These are phyloP conservation scores for Vigna reflexopilosa DNA, from an alignment of 306 rosid genomes.

Conservation along the genomic window DNA sequence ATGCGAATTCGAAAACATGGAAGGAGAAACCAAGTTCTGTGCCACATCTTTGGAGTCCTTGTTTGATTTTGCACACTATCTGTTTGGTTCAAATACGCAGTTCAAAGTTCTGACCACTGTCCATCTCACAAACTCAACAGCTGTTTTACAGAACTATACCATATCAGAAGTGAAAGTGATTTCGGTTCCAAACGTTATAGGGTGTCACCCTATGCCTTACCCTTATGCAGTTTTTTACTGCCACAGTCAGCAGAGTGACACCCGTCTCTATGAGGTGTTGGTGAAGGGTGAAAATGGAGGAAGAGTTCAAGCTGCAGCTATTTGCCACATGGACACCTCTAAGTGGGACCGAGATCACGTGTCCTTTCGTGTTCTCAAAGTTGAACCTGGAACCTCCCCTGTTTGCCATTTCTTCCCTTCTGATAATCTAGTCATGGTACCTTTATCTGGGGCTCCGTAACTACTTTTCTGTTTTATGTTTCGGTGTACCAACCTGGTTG, in stretches of 20 bases:
- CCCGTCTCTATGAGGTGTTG: conserved; percentile 56
- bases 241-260: conserved; percentile 62
- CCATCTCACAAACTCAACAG: conserved; percentile 46
- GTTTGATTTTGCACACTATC: conserved; percentile 53
- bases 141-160: conserved; percentile 69
- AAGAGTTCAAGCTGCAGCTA: conserved; percentile 61
- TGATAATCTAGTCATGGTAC: conserved; percentile 69
- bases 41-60: conserved; percentile 70
- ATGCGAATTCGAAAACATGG: conserved; percentile 58
- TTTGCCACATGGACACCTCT: conserved; percentile 90
- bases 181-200: conserved; percentile 58
- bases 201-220: conserved; percentile 79
- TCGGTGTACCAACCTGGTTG: conserved; percentile 10
- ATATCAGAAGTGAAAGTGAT: conserved; percentile 48
- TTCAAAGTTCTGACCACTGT: conserved; percentile 60
- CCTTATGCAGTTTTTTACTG: conserved; percentile 81
- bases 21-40: conserved; percentile 74
- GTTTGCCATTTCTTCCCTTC: conserved; percentile 82
- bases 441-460: conserved; percentile 37
- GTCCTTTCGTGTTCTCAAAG: conserved; percentile 62
- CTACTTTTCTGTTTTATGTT: not conserved
- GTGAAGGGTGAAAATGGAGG: conserved; percentile 67
- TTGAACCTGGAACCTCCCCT: conserved; percentile 63
- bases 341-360: conserved; percentile 68
- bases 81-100: conserved; percentile 52